These are phyloP conservation scores for Alloteropsis angusta DNA, from an alignment of 202 grass and related monocot genomes.

Conservation along the genomic window DNA sequence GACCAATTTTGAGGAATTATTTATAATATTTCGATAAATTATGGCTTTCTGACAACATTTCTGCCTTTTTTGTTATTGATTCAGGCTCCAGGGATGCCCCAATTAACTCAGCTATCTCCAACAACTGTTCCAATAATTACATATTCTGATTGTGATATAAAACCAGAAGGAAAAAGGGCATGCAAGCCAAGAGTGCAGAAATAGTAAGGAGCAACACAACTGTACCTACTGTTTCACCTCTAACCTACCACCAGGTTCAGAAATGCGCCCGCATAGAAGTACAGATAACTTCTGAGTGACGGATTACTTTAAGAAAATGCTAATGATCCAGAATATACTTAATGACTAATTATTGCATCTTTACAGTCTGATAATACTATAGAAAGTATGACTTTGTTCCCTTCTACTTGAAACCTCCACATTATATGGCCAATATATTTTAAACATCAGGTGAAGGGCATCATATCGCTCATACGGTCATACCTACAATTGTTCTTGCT, in stretches of 20 bases:
- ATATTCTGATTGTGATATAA: neutral
- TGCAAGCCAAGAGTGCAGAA: neutral
- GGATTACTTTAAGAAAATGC: neutral
- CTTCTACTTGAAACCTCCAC: neutral
- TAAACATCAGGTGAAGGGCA: neutral
- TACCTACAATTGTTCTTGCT: neutral
- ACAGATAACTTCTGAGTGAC: neutral
- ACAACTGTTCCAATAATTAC: no score
- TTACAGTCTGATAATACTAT: neutral
- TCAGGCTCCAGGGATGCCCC: neutral
- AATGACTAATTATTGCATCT: constrained; percentile 2
- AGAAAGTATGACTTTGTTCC: neutral
- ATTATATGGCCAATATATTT: neutral
- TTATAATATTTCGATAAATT: no score
- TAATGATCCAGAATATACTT: neutral
- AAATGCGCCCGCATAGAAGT: neutral
- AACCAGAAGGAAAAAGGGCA: neutral
- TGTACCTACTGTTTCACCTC: neutral
- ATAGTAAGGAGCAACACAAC: neutral
- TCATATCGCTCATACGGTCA: neutral
- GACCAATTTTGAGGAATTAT: constrained; percentile 1
- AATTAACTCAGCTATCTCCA: neutral
- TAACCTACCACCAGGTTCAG: neutral
- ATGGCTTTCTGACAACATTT: neutral
- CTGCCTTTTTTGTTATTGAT: neutral